Evolutionary conservation across 139 green algal species (phyloP).

Genomic region (Chlorella sp.): DNA sequence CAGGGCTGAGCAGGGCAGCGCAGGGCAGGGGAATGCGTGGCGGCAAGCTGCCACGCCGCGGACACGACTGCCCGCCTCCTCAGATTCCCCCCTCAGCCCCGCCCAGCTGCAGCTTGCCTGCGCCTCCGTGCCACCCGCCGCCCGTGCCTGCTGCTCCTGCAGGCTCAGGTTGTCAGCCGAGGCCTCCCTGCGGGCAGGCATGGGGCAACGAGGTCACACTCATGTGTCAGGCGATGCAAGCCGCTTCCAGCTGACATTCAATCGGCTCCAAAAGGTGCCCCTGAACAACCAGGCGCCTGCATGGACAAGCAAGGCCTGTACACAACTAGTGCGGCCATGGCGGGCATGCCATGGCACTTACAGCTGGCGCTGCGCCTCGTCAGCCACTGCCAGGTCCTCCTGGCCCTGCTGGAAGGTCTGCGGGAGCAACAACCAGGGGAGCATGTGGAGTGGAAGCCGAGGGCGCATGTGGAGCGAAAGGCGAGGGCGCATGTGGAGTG

Average conservation of each 20-base stretch:
- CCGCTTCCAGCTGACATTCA: too few relatives aligned
- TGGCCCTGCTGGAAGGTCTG: background rate
- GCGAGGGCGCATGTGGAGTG: background rate
- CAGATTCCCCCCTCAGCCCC: background rate
- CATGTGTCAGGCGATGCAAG: too few relatives aligned
- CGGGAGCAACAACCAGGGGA: too few relatives aligned
- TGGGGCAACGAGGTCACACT: too few relatives aligned
- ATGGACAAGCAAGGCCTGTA: too few relatives aligned
- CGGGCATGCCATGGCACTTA: background rate
- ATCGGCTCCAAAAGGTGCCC: too few relatives aligned
- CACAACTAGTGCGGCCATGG: too few relatives aligned
- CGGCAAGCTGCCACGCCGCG: background rate
- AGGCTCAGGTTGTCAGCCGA: conserved; percentile 1
- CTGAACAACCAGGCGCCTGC: too few relatives aligned
- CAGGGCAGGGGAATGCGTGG: background rate
- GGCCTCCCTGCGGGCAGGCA: background rate
- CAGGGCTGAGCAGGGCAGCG: background rate
- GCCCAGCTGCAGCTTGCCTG: background rate
- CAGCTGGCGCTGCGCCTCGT: conserved; percentile 4
- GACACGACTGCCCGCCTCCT: background rate
- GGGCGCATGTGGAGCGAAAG: too few relatives aligned
- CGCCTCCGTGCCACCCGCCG: background rate
- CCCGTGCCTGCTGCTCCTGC: background rate
- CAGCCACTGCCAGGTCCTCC: background rate
- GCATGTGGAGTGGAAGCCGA: too few relatives aligned